Base-by-base conservation (phyloP, 164 flowering plant genomes). In the Paratinospora sagittata region DNA sequence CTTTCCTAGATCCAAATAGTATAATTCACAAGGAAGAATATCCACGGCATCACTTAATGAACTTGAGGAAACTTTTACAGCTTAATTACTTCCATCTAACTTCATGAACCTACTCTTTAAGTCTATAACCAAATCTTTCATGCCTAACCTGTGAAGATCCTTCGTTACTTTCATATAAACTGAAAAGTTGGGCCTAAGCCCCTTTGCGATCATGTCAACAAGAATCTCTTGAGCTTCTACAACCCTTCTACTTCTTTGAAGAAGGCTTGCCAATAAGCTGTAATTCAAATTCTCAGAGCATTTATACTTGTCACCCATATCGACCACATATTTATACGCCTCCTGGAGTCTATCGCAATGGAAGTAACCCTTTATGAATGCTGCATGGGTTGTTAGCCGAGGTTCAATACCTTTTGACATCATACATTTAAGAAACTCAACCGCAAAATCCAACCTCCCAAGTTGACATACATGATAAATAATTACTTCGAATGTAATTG, bases 261-360 rank as follows among this genome's bases (percentile, higher is more conserved):
- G 81, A 69, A 90, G 97, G 61, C 72, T 82, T 2, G 85, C 88
- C 58, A 91, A 81, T 73, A 88, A 80, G 72, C 87, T 88, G 77
- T 83, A 89, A 63, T 74, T 74, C 77, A 39, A 62, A 81, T 81
- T 83, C 45, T 70, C 73, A 24, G 84, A 78, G 16, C 60, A 68
- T 52, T 62, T 79, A 67, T 78, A 72, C 57, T 75, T 82, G 8
- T 3, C 69, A 73, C 75, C 36, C 24, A 79, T 77, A 74, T 75
- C 77, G 57, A 80, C 74, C 52, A 84, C 89, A 76, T 84, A 85
- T 66, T 73, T 70, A 63, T 80, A 69, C 24, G 92, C 92, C 70
- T 83, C 85, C 58, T 81, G 77, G 52, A 76, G 81, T 45, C 70
- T 79, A 43, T 69, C 27, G 0, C 73, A 68, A 45, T 68, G 43